Evolutionary conservation across 1,284 basidiomycete species (phyloP).

Genomic region (Moniliophthora roreri): DNA sequence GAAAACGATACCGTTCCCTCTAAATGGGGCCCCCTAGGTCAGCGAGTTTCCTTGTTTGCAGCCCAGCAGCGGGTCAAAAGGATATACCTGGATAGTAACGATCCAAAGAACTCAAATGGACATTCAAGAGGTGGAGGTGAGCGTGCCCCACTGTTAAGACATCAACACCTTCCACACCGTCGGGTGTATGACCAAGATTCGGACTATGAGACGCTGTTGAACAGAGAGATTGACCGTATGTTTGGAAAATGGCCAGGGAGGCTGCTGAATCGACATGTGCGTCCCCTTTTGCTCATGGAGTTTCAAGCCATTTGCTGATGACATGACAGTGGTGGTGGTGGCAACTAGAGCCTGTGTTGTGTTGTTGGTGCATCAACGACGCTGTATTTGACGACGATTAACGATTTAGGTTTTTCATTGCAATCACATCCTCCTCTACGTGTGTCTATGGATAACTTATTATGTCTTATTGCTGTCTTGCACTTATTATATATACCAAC

Average conservation of each 20-base stretch:
- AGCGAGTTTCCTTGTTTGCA: conserved; percentile 13
- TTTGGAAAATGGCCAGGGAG: conserved; percentile 72
- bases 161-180: not conserved
- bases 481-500: too few species aligned
- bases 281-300: conserved; percentile 23
- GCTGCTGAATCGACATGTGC: conserved; percentile 64
- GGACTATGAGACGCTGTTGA: conserved; percentile 33
- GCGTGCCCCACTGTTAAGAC: not conserved
- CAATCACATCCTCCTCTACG: too few species aligned
- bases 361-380: conserved; percentile 19
- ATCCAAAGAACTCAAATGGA: not conserved
- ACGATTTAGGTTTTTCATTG: too few species aligned
- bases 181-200: conserved; percentile 6
- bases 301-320: conserved; percentile 4
- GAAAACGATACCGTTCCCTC: conserved; percentile 14
- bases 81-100: not conserved
- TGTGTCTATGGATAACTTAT: too few species aligned
- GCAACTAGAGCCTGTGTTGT: conserved; percentile 61
- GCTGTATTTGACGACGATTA: not conserved
- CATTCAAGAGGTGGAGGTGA: not conserved
- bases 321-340: conserved; percentile 75
- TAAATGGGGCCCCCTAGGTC: conserved; percentile 17
- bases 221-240: conserved; percentile 41
- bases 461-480: too few species aligned
- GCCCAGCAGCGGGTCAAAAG: conserved; percentile 6